Conservation (phyloP, 129 eudicot species). For the Pulicaria dysenterica region DNA sequence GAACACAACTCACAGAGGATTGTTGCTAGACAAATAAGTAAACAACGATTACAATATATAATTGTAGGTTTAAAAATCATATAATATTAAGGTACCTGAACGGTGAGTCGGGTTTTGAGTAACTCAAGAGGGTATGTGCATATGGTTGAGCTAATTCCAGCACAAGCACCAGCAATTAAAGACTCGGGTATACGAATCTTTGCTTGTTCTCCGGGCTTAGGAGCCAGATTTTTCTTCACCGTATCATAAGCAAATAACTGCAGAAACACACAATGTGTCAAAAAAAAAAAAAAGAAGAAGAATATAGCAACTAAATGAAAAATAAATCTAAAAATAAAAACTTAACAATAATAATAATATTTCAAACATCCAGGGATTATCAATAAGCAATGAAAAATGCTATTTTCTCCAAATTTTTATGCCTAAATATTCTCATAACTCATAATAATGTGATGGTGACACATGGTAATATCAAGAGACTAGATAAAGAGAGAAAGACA, state of each 20-base stretch:
- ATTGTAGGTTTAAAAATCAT: neutral
- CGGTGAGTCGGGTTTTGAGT: slow-evolving; percentile 85
- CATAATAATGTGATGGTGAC: too few species aligned
- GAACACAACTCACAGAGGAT: too few species aligned
- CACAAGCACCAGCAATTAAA: slow-evolving; percentile 83
- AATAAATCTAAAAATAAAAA: too few species aligned
- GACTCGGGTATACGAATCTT: slow-evolving; percentile 74
- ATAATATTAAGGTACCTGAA: slow-evolving; percentile 51
- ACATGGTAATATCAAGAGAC: too few species aligned
- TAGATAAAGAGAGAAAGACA: too few species aligned
- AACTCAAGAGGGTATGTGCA: slow-evolving; percentile 88
- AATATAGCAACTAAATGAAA: too few species aligned
- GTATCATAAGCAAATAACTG: slow-evolving; percentile 88
- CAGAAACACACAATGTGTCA: slow-evolving; percentile 1
- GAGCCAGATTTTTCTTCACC: slow-evolving; percentile 77
- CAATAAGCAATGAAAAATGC: too few species aligned
- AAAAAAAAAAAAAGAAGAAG: too few species aligned
- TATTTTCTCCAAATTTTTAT: too few species aligned
- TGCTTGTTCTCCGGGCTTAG: slow-evolving; percentile 63
- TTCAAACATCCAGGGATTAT: too few species aligned
- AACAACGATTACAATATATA: neutral
- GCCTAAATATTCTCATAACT: too few species aligned
- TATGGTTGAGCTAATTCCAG: slow-evolving; percentile 84
- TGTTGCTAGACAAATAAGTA: neutral
- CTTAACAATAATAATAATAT: too few species aligned